phyloP scores from a whole-genome alignment of 2,329 filamentous ascomycete species.

The Cryphonectria carpinicola region DNA sequence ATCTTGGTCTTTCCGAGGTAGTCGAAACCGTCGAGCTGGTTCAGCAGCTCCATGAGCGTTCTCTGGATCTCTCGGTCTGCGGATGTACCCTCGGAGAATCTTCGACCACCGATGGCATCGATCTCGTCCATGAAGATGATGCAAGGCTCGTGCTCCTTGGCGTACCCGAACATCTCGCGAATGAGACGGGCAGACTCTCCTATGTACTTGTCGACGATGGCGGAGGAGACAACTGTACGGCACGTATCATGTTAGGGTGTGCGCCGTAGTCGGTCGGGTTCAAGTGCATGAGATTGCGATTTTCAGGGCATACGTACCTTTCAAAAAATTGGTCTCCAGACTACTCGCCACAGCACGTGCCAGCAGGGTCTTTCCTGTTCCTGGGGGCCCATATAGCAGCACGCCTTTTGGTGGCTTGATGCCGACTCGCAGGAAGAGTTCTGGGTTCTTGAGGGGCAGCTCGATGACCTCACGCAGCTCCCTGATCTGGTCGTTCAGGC shows the following conservation, averaged over 20 bases:
- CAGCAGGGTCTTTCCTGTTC: conserved; percentile 94
- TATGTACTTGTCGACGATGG: conserved; percentile 99
- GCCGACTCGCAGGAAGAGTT: conserved; percentile 93
- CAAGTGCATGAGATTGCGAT: neutral
- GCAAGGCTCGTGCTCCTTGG: conserved; percentile 98
- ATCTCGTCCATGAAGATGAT: conserved; percentile 99
- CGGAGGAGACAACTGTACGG: conserved; percentile 85
- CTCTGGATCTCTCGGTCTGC: conserved; percentile 98
- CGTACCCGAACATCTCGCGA: conserved; percentile 99
- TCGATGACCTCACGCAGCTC: conserved; percentile 98
- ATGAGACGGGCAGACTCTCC: conserved; percentile 97
- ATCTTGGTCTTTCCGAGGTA: conserved; percentile 99
- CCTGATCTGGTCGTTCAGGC: conserved; percentile 96
- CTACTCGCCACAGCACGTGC: conserved; percentile 95
- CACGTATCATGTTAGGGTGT: conserved; percentile 26
- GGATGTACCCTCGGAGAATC: conserved; percentile 96
- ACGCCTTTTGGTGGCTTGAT: conserved; percentile 99
- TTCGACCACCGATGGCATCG: conserved; percentile 93
- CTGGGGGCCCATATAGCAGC: conserved; percentile 91
- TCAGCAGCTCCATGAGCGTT: conserved; percentile 97
- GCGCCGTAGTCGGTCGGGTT: neutral
- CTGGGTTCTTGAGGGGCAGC: conserved; percentile 96
- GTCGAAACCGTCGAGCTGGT: conserved; percentile 98
- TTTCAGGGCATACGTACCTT: conserved; percentile 66
- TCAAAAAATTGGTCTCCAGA: conserved; percentile 96